Percentiles rank a stretch among this genome's conserved stretches.
Conservation (phyloP, 169 alveolate species). For the Miamiensis avidus region DNA sequence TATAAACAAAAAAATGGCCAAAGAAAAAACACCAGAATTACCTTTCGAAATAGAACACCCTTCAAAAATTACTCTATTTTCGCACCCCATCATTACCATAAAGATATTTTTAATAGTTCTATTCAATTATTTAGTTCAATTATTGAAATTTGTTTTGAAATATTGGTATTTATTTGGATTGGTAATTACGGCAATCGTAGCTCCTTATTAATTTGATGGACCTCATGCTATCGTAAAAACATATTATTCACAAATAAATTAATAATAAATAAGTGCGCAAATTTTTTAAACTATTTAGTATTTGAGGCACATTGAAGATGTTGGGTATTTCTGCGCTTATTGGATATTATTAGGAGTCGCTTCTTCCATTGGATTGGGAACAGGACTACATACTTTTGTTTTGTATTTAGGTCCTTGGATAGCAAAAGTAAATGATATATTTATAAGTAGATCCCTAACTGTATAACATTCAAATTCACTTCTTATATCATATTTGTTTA, state of each 20-base stretch:
- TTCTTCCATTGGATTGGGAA: slow-evolving; percentile 77
- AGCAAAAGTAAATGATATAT: slow-evolving; percentile 48
- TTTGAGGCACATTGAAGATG: slow-evolving; percentile 32
- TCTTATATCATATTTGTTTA: not conserved
- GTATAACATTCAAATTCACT: not conserved
- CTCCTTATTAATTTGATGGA: slow-evolving; percentile 43
- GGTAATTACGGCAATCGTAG: slow-evolving; percentile 2
- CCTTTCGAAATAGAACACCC: not conserved
- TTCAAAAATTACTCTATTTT: not conserved
- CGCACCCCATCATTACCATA: slow-evolving; percentile 1
- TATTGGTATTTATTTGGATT: slow-evolving; percentile 27
- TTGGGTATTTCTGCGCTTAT: slow-evolving; percentile 49
- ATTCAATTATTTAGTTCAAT: slow-evolving; percentile 8
- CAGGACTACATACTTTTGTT: slow-evolving; percentile 80
- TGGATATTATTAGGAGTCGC: slow-evolving; percentile 71
- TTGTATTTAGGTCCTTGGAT: slow-evolving; percentile 82
- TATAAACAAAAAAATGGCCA: too few species aligned
- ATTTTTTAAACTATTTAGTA: slow-evolving; percentile 24
- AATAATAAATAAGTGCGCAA: not conserved
- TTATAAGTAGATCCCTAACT: not conserved
- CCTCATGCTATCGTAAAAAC: slow-evolving; percentile 49
- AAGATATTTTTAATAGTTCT: slow-evolving; percentile 27
- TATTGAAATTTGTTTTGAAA: slow-evolving; percentile 15
- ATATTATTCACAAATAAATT: too few species aligned
- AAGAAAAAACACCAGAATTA: not conserved